phyloP scores from a whole-genome alignment of 345 rosid genomes.

The Turritis glabra region DNA sequence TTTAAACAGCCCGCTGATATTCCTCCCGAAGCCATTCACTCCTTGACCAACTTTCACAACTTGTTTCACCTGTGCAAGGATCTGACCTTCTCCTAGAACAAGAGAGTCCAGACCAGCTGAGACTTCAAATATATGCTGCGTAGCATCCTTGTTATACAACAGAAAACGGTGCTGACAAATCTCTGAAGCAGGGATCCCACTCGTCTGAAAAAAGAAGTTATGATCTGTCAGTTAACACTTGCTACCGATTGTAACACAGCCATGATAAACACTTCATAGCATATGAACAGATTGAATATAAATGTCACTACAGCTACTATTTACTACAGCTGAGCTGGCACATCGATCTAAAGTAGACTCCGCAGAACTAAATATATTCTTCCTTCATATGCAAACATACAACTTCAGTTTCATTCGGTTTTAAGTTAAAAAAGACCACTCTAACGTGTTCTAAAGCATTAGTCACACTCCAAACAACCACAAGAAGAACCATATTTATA shows the following conservation, averaged over 20 bases:
- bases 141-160: slow-evolving; percentile 82
- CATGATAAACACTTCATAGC: background rate
- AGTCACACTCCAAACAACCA: background rate
- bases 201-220: slow-evolving; percentile 55
- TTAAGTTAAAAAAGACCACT: background rate
- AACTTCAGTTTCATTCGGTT: background rate
- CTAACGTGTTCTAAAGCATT: background rate
- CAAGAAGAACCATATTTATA: background rate
- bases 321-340: too few species aligned
- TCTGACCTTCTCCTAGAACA: slow-evolving; percentile 82
- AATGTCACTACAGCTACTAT: background rate
- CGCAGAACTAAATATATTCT: background rate
- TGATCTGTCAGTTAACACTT: background rate
- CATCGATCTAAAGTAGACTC: background rate
- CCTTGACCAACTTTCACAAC: slow-evolving; percentile 80
- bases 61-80: slow-evolving; percentile 79
- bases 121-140: slow-evolving; percentile 85
- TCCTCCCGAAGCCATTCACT: slow-evolving; percentile 72
- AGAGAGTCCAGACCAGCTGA: slow-evolving; percentile 93
- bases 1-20: slow-evolving; percentile 70
- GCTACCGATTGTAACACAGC: background rate
- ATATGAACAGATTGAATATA: background rate
- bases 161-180: slow-evolving; percentile 79
- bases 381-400: background rate
- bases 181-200: slow-evolving; percentile 72